Conservation (phyloP, 1,284 basidiomycete species). For the Fomitopsis palustris region DNA sequence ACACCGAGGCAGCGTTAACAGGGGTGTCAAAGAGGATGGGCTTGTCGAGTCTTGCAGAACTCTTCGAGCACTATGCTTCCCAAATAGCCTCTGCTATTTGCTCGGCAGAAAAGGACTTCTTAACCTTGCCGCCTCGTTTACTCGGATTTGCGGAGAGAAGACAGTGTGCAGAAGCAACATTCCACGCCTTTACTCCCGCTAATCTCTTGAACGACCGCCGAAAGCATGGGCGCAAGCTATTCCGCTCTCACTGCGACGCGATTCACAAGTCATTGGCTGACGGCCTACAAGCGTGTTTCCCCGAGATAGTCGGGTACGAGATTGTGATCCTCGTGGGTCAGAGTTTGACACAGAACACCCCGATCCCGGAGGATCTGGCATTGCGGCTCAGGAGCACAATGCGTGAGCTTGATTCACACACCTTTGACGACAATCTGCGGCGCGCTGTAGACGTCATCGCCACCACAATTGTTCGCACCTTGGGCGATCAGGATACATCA, state of each 20-base stretch:
- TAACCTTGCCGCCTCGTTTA: constrained; percentile 64
- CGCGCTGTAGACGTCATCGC: constrained; percentile 53
- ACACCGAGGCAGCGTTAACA: constrained; percentile 64
- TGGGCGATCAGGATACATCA: constrained; percentile 58
- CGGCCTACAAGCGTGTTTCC: constrained; percentile 64
- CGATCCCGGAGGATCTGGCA: constrained; percentile 28
- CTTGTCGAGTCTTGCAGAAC: constrained; percentile 53
- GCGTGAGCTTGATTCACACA: constrained; percentile 27
- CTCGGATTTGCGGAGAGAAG: constrained; percentile 66
- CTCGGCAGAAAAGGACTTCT: constrained; percentile 48
- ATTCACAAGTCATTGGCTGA: constrained; percentile 47
- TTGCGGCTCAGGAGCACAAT: constrained; percentile 34
- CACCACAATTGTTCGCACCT: constrained; percentile 51
- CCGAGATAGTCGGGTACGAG: constrained; percentile 66
- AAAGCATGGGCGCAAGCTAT: constrained; percentile 44
- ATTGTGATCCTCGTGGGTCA: constrained; percentile 43
- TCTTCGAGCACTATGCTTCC: constrained; percentile 80
- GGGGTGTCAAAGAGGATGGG: constrained; percentile 71
- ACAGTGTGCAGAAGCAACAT: constrained; percentile 58
- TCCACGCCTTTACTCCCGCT: constrained; percentile 59
- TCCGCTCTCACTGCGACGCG: constrained; percentile 63
- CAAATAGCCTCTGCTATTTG: constrained; percentile 72
- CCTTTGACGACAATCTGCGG: constrained; percentile 38
- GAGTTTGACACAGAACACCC: background rate
- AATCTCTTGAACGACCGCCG: constrained; percentile 41